Evolutionary conservation across 495 filamentous ascomycete genomes (phyloP), one percentile per base, ranked within the genome.

Genomic region (Talaromyces adpressus): DNA sequence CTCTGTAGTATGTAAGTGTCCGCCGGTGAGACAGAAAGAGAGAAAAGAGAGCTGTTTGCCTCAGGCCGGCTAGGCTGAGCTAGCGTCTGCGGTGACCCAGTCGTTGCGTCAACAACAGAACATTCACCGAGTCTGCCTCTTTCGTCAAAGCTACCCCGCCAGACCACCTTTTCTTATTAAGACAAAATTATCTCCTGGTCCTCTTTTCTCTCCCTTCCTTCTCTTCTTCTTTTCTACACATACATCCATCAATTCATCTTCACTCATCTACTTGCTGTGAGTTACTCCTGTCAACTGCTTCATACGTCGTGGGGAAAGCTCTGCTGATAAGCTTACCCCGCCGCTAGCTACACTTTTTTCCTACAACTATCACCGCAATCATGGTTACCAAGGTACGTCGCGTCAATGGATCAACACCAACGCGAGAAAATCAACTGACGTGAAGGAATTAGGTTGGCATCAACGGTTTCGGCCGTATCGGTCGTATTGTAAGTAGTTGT

Each of bases 391-490:
- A 79, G 76, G 75, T 77, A 74, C 60, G 52, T 32, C 51, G 16
- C 20, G 30, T 58, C 56, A 25, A 32, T 23, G 6, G 6, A 34
- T 36, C 27, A 7, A 58, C 16, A 12, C 12, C 14, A 25, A 7
- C 41, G n/a, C 36, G 65, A 54, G 12, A 18, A 9, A 5, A 54
- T 58, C 16, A 58, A 34, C 36, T 41, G 32, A 65, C 27, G 27
- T 52, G 34, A 34, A 58, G 62, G 20, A 16, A 47, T 16, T 60
- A 93, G 87, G 91, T 95, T 71, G 92, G 92, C 71, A 97, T 96
- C 86, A 98, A 97, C 87, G 94, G 94, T 77, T 98, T 98, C 84
- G 94, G 94, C 83, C 93, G 94, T 79, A 98, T 98, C 79, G 94
- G 94, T 68, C 89, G 94, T 77, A 97, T 98, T 77, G 95, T 92